A percentile compares a stretch with the other conserved stretches of the same genome.
phyloP scores from a whole-genome alignment of 768 basidiomycete species.

The Psilocybe tampanensis region DNA sequence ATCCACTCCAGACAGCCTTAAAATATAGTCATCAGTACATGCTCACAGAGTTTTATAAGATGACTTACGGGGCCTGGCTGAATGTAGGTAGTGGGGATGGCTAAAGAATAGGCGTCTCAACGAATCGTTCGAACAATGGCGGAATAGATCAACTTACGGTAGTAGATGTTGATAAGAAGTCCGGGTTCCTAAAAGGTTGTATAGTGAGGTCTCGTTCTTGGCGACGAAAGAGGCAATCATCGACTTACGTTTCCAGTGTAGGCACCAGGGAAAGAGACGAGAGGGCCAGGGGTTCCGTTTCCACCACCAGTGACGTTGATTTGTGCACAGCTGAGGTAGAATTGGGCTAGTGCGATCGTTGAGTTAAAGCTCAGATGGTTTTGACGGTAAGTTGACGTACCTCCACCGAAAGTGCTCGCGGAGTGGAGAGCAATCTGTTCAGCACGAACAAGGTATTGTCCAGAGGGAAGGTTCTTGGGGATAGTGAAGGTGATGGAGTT shows the following conservation, averaged over 20 bases:
- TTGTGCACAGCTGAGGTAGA: slow-evolving; percentile 40
- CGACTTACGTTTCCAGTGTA: slow-evolving; percentile 18
- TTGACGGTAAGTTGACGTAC: slow-evolving; percentile 11
- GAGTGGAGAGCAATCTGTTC: slow-evolving; percentile 47
- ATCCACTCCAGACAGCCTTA: slow-evolving; percentile 8
- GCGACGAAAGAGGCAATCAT: no score
- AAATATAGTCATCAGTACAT: background rate
- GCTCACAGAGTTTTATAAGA: background rate
- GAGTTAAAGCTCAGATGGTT: background rate
- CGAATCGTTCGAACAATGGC: background rate
- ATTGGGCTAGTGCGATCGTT: slow-evolving; percentile 24
- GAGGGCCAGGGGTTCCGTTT: slow-evolving; percentile 16
- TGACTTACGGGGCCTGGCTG: slow-evolving; percentile 13
- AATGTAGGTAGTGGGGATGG: slow-evolving; percentile 12
- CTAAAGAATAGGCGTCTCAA: background rate
- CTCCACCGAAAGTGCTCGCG: slow-evolving; percentile 41
- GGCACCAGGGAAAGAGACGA: slow-evolving; percentile 20
- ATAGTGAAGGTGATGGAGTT: slow-evolving; percentile 32
- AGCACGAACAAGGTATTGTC: slow-evolving; percentile 43
- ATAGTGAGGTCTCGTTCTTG: no score
- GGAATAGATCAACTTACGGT: slow-evolving; percentile 6
- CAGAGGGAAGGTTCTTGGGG: slow-evolving; percentile 38
- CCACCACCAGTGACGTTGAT: slow-evolving; percentile 44
- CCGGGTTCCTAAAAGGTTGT: slow-evolving; percentile 22
- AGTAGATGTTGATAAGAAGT: slow-evolving; percentile 18